Evolutionary conservation across 2,329 filamentous ascomycete species (phyloP).

Genomic region (Seiridium cupressi): DNA sequence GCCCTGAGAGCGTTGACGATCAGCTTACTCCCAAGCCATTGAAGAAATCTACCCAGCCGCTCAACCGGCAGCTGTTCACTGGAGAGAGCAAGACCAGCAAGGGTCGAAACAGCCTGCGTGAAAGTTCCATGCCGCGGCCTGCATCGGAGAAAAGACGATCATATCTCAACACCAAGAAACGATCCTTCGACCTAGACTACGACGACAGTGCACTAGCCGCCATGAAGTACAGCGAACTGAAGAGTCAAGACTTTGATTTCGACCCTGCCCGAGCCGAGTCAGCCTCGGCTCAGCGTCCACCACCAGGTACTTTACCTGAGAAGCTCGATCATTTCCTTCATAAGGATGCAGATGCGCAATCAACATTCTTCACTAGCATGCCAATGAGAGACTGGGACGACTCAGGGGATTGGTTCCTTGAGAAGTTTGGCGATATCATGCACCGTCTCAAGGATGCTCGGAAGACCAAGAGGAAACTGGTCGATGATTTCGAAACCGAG

Average conservation of each 20-base stretch:
- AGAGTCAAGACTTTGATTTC: constrained; percentile 53
- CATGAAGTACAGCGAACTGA: constrained; percentile 53
- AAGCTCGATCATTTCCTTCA: constrained; percentile 46
- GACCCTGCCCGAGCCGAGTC: constrained; percentile 49
- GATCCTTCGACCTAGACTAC: constrained; percentile 45
- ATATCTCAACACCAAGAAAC: constrained; percentile 20
- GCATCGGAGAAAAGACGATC: constrained; percentile 18
- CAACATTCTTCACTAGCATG: constrained; percentile 53
- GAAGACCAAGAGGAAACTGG: constrained; percentile 45
- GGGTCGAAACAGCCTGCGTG: constrained; percentile 8
- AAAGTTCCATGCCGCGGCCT: constrained; percentile 21
- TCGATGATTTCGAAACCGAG: constrained; percentile 53
- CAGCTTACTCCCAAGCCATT: constrained; percentile 23
- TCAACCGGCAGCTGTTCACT: constrained; percentile 26
- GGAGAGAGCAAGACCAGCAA: constrained; percentile 16
- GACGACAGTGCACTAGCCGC: constrained; percentile 52
- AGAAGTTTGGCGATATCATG: constrained; percentile 50
- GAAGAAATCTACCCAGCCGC: constrained; percentile 20
- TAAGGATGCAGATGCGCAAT: constrained; percentile 39
- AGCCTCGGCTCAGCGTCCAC: constrained; percentile 31
- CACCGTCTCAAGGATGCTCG: constrained; percentile 46
- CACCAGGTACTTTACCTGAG: constrained; percentile 40
- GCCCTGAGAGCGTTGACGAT: constrained; percentile 21
- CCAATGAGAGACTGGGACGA: constrained; percentile 57
- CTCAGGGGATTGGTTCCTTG: constrained; percentile 59